Evolutionary conservation across 2,329 filamentous ascomycete genomes (phyloP).

Genomic region (Hypoxylon sp.): DNA sequence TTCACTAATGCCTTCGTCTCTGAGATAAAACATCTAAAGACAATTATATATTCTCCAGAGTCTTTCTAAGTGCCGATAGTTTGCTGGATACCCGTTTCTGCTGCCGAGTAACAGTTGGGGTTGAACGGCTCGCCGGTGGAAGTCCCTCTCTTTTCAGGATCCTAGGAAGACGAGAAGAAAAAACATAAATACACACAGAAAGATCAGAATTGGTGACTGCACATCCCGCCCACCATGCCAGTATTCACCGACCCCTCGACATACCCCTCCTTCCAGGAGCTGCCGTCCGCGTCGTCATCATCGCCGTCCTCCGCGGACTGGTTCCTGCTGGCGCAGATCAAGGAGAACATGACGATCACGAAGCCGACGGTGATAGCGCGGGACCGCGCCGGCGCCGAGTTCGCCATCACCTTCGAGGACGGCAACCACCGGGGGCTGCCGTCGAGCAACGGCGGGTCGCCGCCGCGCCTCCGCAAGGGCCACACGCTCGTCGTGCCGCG

Average conservation of each 20-base stretch:
- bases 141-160: not conserved
- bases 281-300: slow-evolving; percentile 16
- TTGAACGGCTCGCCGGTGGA: no score
- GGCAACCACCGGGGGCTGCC: slow-evolving; percentile 49
- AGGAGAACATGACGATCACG: slow-evolving; percentile 53
- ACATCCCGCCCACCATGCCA: slow-evolving; percentile 17
- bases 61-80: no score
- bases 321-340: slow-evolving; percentile 46
- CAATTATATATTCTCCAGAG: no score
- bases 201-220: not conserved
- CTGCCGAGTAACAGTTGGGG: no score
- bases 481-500: slow-evolving; percentile 50
- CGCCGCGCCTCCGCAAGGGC: slow-evolving; percentile 52
- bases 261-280: slow-evolving; percentile 32
- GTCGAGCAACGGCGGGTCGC: no score
- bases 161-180: not conserved
- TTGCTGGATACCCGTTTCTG: no score
- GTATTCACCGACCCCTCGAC: slow-evolving; percentile 18
- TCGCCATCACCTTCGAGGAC: slow-evolving; percentile 57
- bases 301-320: slow-evolving; percentile 25
- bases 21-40: no score
- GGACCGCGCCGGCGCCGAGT: slow-evolving; percentile 51
- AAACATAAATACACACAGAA: not conserved
- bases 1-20: no score
- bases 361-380: slow-evolving; percentile 57